Evolutionary conservation across 2,329 filamentous ascomycete species (phyloP).

Genomic region (Fusarium bulbicola): DNA sequence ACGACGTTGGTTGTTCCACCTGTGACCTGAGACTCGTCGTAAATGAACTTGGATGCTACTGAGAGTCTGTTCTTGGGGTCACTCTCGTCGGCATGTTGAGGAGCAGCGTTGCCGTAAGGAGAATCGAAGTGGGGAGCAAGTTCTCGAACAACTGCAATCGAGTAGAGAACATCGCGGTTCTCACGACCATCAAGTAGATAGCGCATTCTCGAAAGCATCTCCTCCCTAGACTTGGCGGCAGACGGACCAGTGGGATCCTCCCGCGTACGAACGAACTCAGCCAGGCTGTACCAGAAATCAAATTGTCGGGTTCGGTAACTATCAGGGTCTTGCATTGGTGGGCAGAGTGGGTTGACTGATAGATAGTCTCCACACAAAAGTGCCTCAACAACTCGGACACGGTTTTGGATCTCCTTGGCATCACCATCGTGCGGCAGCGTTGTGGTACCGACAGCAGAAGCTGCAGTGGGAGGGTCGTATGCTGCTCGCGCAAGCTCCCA

Average conservation of each 20-base stretch:
- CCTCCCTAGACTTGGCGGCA: conserved; percentile 66
- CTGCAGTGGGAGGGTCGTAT: conserved; percentile 50
- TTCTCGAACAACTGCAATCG: conserved; percentile 81
- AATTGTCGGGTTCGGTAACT: conserved; percentile 69
- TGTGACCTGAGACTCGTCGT: conserved; percentile 67
- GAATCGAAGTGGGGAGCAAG: conserved; percentile 72
- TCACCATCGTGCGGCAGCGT: conserved; percentile 65
- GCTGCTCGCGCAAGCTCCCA: conserved; percentile 66
- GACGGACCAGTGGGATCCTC: conserved; percentile 62
- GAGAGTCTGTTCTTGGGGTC: conserved; percentile 73
- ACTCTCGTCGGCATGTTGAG: conserved; percentile 70
- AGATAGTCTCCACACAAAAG: conserved; percentile 79
- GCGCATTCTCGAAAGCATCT: conserved; percentile 71
- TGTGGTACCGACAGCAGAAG: conserved; percentile 42
- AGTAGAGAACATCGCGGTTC: conserved; percentile 91
- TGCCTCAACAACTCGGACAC: conserved; percentile 79
- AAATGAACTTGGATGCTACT: conserved; percentile 75
- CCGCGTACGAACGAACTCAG: conserved; percentile 68
- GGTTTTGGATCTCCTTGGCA: conserved; percentile 69
- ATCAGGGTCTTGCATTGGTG: conserved; percentile 60
- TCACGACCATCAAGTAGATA: conserved; percentile 80
- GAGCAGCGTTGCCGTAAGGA: conserved; percentile 64
- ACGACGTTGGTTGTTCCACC: conserved; percentile 80
- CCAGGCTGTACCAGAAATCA: conserved; percentile 85
- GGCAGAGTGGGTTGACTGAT: conserved; percentile 62